Evolutionary conservation across 1,284 basidiomycete genomes (phyloP), one percentile per base, ranked within the genome.

Genomic region (Cystobasidium pallidum): DNA sequence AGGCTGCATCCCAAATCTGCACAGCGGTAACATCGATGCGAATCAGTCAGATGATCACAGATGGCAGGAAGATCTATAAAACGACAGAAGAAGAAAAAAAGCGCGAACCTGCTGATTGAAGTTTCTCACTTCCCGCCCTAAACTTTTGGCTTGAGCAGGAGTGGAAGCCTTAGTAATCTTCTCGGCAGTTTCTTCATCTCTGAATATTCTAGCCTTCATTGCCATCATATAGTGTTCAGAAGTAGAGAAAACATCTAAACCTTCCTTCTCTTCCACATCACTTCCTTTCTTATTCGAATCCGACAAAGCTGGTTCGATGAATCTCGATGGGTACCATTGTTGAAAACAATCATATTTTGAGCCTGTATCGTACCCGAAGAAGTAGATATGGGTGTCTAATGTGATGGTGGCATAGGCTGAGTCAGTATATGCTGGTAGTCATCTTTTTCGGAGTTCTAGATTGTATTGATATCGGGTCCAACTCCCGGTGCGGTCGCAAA

Each of bases 221-320:
- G 85, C 82, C 86, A 88, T 87, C 86, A 88, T 88, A 82, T 85
- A 87, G 75, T 87, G 86, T 78, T 87, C 86, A 1, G 85, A 83
- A 3, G 85, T 84, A 8, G 79, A 80, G 77, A 87, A 87, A 3
- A 28, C 36, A 36, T 64, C 39, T 36, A 36, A 21, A 24, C 59
- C 41, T 62, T 59, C 43, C 28, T 73, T 70, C 43, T 67, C 36
- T 39, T 39, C n/a, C n/a, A n/a, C n/a, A n/a, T 62, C 58, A 74
- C 66, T n/a, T 4, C 49, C 49, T 11, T 11, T 28, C 13, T 30
- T 32, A n/a, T 32, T 57, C n/a, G 54, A n/a, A 34, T 36, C 54
- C 36, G 54, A 57, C 36, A 57, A 57, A 34, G 64, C 58, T 19
- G 73, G 75, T 70, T 76, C 77, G 28, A 24, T 34, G 61, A 88